phyloP scores from a whole-genome alignment of 208 protist genomes.

The Vickermania ingenoplastis region DNA sequence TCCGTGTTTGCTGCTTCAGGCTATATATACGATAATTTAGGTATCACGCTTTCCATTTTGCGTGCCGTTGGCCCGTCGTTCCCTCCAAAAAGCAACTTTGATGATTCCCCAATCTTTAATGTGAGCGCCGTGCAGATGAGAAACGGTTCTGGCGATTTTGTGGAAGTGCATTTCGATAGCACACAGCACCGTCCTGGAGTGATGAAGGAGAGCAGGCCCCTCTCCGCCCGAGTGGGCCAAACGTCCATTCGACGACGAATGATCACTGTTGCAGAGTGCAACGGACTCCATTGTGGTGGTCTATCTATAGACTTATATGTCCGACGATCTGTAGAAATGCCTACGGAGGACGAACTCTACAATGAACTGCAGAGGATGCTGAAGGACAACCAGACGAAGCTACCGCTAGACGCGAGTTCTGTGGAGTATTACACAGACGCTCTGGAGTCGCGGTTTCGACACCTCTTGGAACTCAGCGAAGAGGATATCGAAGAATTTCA shows the following conservation, averaged over 20 bases:
- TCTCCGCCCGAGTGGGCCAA: neutral
- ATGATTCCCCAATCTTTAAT: no score
- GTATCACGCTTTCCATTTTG: neutral
- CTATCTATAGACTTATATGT: neutral
- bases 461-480: neutral
- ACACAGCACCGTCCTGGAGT: neutral
- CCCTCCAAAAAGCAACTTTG: no score
- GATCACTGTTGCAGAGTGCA: neutral
- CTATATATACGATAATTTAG: neutral
- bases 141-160: no score
- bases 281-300: neutral
- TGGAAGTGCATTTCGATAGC: neutral
- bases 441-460: neutral
- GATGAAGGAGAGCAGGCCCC: neutral
- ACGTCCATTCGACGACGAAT: neutral
- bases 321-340: neutral
- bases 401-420: neutral
- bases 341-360: neutral
- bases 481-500: neutral
- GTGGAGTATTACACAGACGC: neutral
- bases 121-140: no score
- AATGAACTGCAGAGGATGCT: neutral
- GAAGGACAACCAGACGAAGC: neutral
- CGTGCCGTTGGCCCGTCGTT: no score
- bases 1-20: neutral